Evolutionary conservation across 768 basidiomycete genomes (phyloP), one percentile per base, ranked within the genome.

Genomic region (Rhizopogon sp.): DNA sequence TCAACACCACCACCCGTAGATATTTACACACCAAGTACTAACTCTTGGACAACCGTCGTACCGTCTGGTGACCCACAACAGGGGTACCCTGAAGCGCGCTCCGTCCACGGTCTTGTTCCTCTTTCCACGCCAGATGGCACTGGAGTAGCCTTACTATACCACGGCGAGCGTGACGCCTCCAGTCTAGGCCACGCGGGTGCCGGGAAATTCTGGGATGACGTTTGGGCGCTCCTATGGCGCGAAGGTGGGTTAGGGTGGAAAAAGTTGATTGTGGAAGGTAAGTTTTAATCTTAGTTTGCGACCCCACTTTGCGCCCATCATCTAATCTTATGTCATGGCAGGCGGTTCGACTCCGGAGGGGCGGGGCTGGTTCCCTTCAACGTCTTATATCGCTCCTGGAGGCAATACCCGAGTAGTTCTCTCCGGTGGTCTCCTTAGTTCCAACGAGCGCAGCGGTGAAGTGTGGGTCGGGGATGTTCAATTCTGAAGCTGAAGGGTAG

Each of bases 341-440:
- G 56, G 52, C 22, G 37, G 42, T 17, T 41, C 50, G 6, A 39
- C 25, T 0, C 73, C 76, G 3, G 66, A 69, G 31, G 64, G 71
- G 0, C 63, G 77, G 14, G 78, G 79, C 0, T 80, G 79, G 77
- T 76, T 81, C 59, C 64, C 71, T 1, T 57, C 67, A 0, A 70
- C 69, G 1, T 60, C 55, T 1, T 67, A 67, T 31, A 55, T 60
- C 2, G 65, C 59, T 7, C 56, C 55, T 9, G 55, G 56, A 4
- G 66, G 64, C 4, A 49, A 62, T 53, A 66, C 64, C 0, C 59
- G 62, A 31, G 58, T 73, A 8, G 64, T 76, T 2, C 54, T 79
- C 14, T 65, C 69, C 2, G 78, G 79, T 0, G 77, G 79, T 4
- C 55, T 79, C 31, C 51, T 73, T 55, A 64, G 69, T 20, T 67